A percentile compares a stretch with the other conserved stretches of the same genome.
phyloP scores from a whole-genome alignment of 495 filamentous ascomycete species.

The Aspergillus avenaceus region DNA sequence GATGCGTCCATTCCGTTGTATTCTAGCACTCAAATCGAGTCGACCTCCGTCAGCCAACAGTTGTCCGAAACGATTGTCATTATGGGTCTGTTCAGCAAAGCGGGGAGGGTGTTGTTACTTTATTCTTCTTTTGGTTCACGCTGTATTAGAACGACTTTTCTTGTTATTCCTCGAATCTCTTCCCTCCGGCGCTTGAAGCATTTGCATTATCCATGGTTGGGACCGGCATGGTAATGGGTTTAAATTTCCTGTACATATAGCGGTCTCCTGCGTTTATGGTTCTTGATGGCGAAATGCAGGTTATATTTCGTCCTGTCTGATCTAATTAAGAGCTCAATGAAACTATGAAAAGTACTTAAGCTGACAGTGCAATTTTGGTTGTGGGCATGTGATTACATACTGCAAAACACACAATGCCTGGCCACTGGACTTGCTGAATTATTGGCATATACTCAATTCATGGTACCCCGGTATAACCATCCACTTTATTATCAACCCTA shows the following conservation, averaged over 20 bases:
- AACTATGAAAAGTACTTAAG: no score
- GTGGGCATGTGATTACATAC: no score
- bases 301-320: slow-evolving; percentile 23
- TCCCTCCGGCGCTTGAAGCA: slow-evolving; percentile 49
- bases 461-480: no score
- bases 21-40: slow-evolving; percentile 14
- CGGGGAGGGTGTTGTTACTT: slow-evolving; percentile 26
- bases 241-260: slow-evolving; percentile 48
- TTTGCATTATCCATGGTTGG: slow-evolving; percentile 46
- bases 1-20: slow-evolving; percentile 17
- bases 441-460: no score
- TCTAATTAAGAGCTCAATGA: slow-evolving; percentile 25
- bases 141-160: slow-evolving; percentile 44
- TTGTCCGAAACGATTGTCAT: slow-evolving; percentile 27
- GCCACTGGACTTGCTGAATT: no score
- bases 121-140: slow-evolving; percentile 25
- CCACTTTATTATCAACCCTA: no score
- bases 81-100: slow-evolving; percentile 28
- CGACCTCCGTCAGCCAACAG: slow-evolving; percentile 9
- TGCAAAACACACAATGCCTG: no score
- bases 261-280: slow-evolving; percentile 37
- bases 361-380: no score
- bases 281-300: slow-evolving; percentile 26
- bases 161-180: slow-evolving; percentile 33
- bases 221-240: slow-evolving; percentile 45